Evolutionary conservation across 192 early-diverging fungal species (phyloP).

Genomic region (Gonapodya sp.): DNA sequence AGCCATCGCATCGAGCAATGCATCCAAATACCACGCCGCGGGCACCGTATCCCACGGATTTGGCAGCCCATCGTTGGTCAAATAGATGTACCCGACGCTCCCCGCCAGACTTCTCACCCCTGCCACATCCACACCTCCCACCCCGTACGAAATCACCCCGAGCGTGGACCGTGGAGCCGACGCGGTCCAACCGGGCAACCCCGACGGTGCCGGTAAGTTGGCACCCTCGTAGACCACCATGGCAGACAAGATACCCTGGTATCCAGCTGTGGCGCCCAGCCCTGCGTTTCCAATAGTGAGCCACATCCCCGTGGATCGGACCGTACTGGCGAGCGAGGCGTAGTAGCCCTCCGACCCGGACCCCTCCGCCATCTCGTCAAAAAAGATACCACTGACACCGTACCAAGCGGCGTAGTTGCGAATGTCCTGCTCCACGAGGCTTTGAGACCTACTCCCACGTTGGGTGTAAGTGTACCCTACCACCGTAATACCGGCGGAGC

Average conservation of each 20-base stretch:
- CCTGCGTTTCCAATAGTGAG: not conserved
- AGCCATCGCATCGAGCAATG: not conserved
- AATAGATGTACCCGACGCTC: not conserved
- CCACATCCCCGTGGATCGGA: not conserved
- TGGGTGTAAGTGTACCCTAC: not conserved
- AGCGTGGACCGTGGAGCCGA: not conserved
- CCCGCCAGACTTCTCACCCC: not conserved
- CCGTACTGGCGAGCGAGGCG: not conserved
- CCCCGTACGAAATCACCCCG: not conserved
- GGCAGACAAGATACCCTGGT: not conserved
- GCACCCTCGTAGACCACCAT: not conserved
- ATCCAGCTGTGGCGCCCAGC: not conserved
- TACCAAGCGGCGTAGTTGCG: not conserved
- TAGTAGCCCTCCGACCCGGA: not conserved
- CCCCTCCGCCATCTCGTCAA: not conserved
- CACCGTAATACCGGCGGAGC: not conserved
- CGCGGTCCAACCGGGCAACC: not conserved
- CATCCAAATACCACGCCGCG: not conserved
- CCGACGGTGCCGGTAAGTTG: not conserved
- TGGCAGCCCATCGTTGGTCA: not conserved
- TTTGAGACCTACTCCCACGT: not conserved
- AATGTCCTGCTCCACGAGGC: not conserved
- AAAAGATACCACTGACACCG: not conserved
- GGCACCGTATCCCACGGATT: not conserved
- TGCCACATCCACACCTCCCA: not conserved